Conservation (phyloP, 1,284 basidiomycete species). For the Testicularia cyperi region DNA sequence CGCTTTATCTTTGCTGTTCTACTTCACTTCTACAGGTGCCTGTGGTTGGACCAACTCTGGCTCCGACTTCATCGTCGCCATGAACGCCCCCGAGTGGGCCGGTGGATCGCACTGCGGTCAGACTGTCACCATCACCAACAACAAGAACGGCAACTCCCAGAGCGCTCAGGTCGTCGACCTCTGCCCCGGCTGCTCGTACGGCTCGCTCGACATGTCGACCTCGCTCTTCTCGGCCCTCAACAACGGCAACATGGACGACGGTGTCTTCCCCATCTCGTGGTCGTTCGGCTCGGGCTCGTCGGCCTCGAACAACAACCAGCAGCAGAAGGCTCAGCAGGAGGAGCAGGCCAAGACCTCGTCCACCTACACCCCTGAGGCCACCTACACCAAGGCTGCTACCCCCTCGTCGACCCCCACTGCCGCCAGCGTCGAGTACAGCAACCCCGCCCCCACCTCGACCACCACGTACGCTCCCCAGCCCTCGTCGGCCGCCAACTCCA, state of each 20-base stretch:
- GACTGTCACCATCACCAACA: conserved; percentile 69
- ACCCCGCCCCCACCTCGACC: conserved; percentile 8
- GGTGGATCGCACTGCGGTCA: conserved; percentile 65
- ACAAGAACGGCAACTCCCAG: conserved; percentile 66
- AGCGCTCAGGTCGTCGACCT: conserved; percentile 70
- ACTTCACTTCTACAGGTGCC: conserved; percentile 5
- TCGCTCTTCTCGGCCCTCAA: conserved; percentile 68
- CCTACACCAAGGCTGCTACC: conserved; percentile 7
- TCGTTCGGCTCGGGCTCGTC: conserved; percentile 27
- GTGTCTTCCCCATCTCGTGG: conserved; percentile 55
- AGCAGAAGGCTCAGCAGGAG: conserved; percentile 25
- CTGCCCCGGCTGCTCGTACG: conserved; percentile 73
- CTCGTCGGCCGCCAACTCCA: conserved; percentile 20
- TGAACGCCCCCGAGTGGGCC: conserved; percentile 51
- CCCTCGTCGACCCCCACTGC: conserved; percentile 12
- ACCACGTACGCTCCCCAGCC: conserved; percentile 23
- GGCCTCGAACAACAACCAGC: conserved; percentile 29
- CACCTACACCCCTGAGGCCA: conserved; percentile 13
- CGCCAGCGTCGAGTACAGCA: conserved; percentile 4
- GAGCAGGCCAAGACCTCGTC: conserved; percentile 18
- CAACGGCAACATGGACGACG: conserved; percentile 51
- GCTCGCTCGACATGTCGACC: conserved; percentile 75
- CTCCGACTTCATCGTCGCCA: conserved; percentile 53
- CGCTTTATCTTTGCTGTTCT: neutral
- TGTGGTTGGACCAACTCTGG: conserved; percentile 41